Evolutionary conservation across 192 early-diverging fungal genomes (phyloP).

Genomic region (Podila horticola): DNA sequence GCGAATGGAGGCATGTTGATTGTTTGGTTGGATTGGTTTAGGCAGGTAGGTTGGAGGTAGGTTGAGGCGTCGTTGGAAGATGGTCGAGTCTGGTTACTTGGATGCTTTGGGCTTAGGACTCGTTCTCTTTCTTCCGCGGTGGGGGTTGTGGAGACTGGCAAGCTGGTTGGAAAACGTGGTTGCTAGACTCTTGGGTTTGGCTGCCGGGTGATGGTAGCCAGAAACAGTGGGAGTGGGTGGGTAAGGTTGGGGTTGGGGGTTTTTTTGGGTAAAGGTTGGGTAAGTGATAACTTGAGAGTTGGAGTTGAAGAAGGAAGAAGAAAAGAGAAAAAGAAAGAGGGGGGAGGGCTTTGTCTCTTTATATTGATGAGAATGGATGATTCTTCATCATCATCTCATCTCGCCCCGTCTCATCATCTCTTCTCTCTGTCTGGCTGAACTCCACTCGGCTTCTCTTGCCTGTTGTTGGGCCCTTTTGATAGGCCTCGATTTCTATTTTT

Average conservation of each 20-base stretch:
- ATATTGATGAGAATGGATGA: conserved; percentile 2
- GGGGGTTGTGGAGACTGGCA: conserved; percentile 82
- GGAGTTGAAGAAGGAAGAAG: conserved; percentile 21
- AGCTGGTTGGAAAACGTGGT: conserved; percentile 83
- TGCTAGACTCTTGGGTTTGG: conserved; percentile 54
- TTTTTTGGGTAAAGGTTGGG: not conserved
- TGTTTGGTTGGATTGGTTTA: conserved; percentile 5
- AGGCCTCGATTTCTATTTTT: no score
- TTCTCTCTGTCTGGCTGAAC: not conserved
- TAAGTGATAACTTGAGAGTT: conserved; percentile 18
- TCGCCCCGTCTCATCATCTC: not conserved
- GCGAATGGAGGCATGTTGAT: conserved; percentile 50
- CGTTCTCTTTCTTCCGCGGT: conserved; percentile 79
- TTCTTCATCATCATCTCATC: conserved; percentile 6
- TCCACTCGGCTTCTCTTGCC: not conserved
- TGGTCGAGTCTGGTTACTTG: conserved; percentile 46
- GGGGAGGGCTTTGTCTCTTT: conserved; percentile 10
- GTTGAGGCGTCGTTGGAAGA: conserved; percentile 43
- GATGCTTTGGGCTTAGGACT: conserved; percentile 75
- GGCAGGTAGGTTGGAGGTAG: not conserved
- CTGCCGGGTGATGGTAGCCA: conserved; percentile 50
- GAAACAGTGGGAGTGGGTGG: conserved; percentile 26
- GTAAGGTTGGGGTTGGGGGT: conserved; percentile 9
- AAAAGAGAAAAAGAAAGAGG: conserved; percentile 10
- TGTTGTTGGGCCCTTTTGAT: no score